phyloP scores from a whole-genome alignment of 345 rosid species.

The Arabidopsis thaliana region TAIR10.1 NC_003074.8:5533001-5533500 shows the following conservation, averaged over 20 bases:
- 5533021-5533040: conserved; percentile 78
- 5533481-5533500: conserved; percentile 8
- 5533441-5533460: conserved; percentile 18
- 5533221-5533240: conserved; percentile 14
- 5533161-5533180: conserved; percentile 6
- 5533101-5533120: conserved; percentile 1
- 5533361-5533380: conserved; percentile 81
- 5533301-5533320: conserved; percentile 93
- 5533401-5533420: conserved; percentile 96
- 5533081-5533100: conserved; percentile 15
- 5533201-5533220: conserved; percentile 8
- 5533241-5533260: conserved; percentile 3
- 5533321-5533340: conserved; percentile 91
- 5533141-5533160: not conserved
- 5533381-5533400: conserved; percentile 89
- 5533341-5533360: conserved; percentile 85
- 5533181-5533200: not conserved
- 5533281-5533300: conserved; percentile 54
- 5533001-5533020: conserved; percentile 90
- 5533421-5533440: conserved; percentile 47
- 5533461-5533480: not conserved
- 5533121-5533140: conserved; percentile 6
- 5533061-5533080: conserved; percentile 74
- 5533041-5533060: conserved; percentile 86
- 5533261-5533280: conserved; percentile 27